These are phyloP conservation scores for Candida rishiriensis DNA, from an alignment of 805 yeast species.

Conservation along the genomic window DNA sequence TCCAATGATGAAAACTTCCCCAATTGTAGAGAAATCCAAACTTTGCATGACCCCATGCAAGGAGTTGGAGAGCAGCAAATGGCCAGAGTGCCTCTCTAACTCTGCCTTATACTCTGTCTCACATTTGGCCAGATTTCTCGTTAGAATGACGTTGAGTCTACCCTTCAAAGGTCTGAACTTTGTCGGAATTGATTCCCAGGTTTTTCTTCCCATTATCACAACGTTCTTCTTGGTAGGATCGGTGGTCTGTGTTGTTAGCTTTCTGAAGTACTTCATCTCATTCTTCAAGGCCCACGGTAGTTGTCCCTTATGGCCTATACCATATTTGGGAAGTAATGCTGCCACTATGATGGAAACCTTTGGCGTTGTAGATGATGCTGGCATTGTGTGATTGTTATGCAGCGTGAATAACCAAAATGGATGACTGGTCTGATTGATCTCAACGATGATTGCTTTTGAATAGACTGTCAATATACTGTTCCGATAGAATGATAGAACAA, in stretches of 20 bases:
- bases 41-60: slow-evolving; percentile 38
- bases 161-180: slow-evolving; percentile 79
- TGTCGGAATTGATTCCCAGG: slow-evolving; percentile 91
- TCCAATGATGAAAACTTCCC: slow-evolving; percentile 78
- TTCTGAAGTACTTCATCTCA: slow-evolving; percentile 82
- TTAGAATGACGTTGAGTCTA: slow-evolving; percentile 71
- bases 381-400: background rate
- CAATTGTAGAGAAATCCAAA: slow-evolving; percentile 34
- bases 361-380: slow-evolving; percentile 13
- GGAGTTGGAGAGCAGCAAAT: slow-evolving; percentile 33
- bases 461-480: too few relatives aligned
- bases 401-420: too few relatives aligned
- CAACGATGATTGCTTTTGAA: too few relatives aligned
- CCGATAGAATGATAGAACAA: too few relatives aligned
- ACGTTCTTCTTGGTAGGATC: slow-evolving; percentile 49
- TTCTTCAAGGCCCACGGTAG: slow-evolving; percentile 84
- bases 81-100: slow-evolving; percentile 13
- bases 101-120: slow-evolving; percentile 24
- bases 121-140: slow-evolving; percentile 37
- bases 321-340: slow-evolving; percentile 71
- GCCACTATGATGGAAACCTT: slow-evolving; percentile 75
- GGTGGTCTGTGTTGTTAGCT: slow-evolving; percentile 52
- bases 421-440: too few relatives aligned
- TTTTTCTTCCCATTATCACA: slow-evolving; percentile 93
- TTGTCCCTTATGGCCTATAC: slow-evolving; percentile 78